These are phyloP conservation scores for Periconia sp. DNA, from an alignment of 2,329 filamentous ascomycete genomes.

Conservation along the genomic window DNA sequence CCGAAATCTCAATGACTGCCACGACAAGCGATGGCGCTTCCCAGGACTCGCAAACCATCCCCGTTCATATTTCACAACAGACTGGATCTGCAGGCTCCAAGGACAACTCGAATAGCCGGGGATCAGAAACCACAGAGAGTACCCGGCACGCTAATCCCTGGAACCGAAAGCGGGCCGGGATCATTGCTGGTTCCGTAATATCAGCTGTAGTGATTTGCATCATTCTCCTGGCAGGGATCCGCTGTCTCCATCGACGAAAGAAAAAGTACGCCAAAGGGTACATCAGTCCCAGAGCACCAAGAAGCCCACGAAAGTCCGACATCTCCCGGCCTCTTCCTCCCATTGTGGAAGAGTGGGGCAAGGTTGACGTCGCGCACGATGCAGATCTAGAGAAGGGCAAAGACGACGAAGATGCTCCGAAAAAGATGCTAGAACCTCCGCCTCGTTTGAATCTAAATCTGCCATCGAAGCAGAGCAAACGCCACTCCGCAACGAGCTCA, in stretches of 20 bases:
- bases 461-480: conserved; percentile 24
- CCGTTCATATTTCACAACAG: conserved; percentile 37
- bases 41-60: conserved; percentile 49
- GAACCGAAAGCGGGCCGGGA: conserved; percentile 14
- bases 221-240: conserved; percentile 23
- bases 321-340: conserved; percentile 47
- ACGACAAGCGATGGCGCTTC: conserved; percentile 27
- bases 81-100: neutral
- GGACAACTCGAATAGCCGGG: neutral
- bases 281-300: conserved; percentile 19
- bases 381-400: conserved; percentile 45
- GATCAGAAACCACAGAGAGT: conserved; percentile 10
- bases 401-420: conserved; percentile 18
- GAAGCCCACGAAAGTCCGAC: conserved; percentile 34
- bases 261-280: conserved; percentile 22
- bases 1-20: conserved; percentile 49
- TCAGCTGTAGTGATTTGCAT: conserved; percentile 32
- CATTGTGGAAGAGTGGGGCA: conserved; percentile 23
- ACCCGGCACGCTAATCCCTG: conserved; percentile 2
- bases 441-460: conserved; percentile 44
- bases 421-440: conserved; percentile 21
- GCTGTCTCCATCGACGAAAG: conserved; percentile 22
- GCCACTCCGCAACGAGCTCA: conserved; percentile 42
- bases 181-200: conserved; percentile 34
- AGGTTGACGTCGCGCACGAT: conserved; percentile 21